phyloP scores from a whole-genome alignment of 352 stramenopile species.

The Albugo candida region DNA sequence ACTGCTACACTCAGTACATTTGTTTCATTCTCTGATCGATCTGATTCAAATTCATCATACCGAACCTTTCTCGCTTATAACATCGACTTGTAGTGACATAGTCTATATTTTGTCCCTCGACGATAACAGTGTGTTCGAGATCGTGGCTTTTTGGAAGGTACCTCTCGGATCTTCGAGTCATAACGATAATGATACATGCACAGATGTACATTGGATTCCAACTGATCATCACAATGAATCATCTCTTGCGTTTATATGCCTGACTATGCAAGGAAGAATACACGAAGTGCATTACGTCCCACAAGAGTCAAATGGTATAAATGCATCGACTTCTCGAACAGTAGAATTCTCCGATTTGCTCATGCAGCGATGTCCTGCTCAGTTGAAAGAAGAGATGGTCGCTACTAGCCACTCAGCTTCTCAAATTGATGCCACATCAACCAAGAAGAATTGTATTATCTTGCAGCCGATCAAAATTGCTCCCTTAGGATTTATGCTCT shows the following conservation, averaged over 20 bases:
- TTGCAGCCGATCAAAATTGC: conserved; percentile 25
- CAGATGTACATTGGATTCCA: conserved; percentile 42
- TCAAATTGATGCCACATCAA: background rate
- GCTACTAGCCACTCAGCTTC: conserved; percentile 10
- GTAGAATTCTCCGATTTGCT: conserved; percentile 2
- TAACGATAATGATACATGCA: conserved; percentile 13
- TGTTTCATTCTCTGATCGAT: conserved; percentile 24
- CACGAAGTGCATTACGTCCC: conserved; percentile 22
- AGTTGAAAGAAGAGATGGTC: conserved; percentile 22
- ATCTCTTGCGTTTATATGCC: conserved; percentile 34
- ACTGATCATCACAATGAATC: conserved; percentile 13
- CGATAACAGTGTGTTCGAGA: conserved; percentile 41
- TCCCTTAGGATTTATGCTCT: conserved; percentile 30
- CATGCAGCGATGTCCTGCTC: conserved; percentile 21
- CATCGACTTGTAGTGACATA: conserved; percentile 20
- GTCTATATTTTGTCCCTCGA: conserved; percentile 51
- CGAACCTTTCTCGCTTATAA: conserved; percentile 25
- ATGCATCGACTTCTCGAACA: conserved; percentile 6
- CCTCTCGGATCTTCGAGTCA: background rate
- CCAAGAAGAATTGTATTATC: background rate
- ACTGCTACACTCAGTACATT: conserved; percentile 36
- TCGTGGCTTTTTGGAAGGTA: conserved; percentile 32
- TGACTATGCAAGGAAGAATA: conserved; percentile 25
- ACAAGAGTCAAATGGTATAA: conserved; percentile 5
- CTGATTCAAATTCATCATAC: conserved; percentile 34